phyloP scores from a whole-genome alignment of 352 stramenopile genomes.

The Ophiocytium majus region DNA sequence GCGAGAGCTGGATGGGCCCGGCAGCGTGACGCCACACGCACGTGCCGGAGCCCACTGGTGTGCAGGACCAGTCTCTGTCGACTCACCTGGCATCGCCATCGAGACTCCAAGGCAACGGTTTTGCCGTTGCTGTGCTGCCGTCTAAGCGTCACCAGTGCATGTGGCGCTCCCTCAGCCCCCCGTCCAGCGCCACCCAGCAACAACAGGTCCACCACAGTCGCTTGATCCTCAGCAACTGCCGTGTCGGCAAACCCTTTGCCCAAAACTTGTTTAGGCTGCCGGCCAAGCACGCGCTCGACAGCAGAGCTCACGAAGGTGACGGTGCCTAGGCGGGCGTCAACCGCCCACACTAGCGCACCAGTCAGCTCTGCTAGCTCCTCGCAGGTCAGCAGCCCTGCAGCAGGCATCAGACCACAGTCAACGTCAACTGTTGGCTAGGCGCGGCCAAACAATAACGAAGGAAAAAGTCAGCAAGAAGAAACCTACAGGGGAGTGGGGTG shows the following conservation, averaged over 20 bases:
- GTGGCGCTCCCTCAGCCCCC: background rate
- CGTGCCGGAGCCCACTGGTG: background rate
- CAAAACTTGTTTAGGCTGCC: background rate
- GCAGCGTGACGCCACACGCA: background rate
- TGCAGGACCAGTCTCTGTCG: background rate
- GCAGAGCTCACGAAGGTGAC: background rate
- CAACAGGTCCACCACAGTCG: background rate
- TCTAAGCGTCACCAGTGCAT: background rate
- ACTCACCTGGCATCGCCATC: conserved; percentile 1
- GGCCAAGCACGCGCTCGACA: background rate
- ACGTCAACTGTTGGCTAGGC: no score
- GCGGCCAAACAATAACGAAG: no score
- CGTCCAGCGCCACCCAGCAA: background rate
- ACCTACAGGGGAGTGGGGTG: no score
- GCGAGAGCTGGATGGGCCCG: background rate
- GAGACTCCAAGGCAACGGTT: background rate
- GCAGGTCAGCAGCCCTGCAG: background rate
- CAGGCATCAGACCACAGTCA: background rate
- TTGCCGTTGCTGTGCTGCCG: background rate
- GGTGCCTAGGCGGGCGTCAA: background rate
- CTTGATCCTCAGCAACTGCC: background rate
- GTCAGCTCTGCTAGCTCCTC: background rate
- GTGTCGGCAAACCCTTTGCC: background rate
- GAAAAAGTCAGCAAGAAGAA: no score
- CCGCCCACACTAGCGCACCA: background rate